Evolutionary conservation across 352 stramenopile species (phyloP), one percentile per base, ranked within the genome.

Genomic region (Halophytophthora polymorphica): DNA sequence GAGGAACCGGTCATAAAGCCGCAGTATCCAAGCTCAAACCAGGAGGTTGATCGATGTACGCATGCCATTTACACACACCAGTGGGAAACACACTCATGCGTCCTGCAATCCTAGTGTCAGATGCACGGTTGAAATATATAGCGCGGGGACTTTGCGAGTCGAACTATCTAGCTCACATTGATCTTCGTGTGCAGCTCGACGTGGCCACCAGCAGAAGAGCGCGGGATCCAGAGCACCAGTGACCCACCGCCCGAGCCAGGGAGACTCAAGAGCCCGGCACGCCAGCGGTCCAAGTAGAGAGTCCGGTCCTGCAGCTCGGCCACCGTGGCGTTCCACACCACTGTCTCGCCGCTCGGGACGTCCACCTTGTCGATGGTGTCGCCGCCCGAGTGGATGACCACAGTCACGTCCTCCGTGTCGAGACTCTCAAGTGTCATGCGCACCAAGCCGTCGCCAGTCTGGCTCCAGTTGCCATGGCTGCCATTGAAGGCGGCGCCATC

Each of bases 271-370:
- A 78, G 60, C 38, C 64, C 68, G 14, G 61, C 61, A 28, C 65
- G 73, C 71, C 65, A 82, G 22, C 73, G 73, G 51, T 84, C 73
- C 0, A 84, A 54, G 58, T 84, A 84, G 51, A 82, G 48, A 2
- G 64, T 82, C 44, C 73, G 77, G 45, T 78, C 69, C 39, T 80
- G 56, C 44, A 83, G 50, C 3, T 38, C 54, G 1, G 58, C 36
- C 21, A 83, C 56, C 0, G 46, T 68, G 31, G 62, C 66, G 35
- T 53, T 73, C 72, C 72, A 83, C 3, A 53, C 51, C 31, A 63
- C 60, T 0, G 56, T 78, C 47, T 49, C 19, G 6, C 69, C 69
- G 7, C 54, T 60, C 29, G 69, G 62, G 8, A 83, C 67, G 4
- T 61, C 25, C 1, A 83, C 66, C 2, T 67, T 52, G n/a, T 55